Base-by-base conservation (phyloP, 768 basidiomycete genomes). In the Gelatoporia subvermispora region DNA sequence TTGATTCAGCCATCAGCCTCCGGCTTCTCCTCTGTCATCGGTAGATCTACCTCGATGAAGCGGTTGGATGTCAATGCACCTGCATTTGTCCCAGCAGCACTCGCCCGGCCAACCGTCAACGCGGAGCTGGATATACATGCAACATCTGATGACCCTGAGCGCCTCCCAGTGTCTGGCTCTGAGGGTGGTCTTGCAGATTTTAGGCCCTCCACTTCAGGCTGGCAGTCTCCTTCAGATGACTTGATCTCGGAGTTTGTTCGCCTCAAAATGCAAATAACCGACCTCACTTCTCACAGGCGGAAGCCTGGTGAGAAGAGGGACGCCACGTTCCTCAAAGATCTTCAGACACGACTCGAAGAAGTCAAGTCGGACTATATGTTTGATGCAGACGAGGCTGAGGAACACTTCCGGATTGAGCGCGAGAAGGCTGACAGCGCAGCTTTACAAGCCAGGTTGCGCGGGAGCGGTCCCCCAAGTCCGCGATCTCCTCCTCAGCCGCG, bases 331-430 rank as follows among this genome's bases (percentile, higher is more conserved):
- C 55, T 71, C 11, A 66, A 64, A 47, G 60, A 68, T 22, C 61
- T 87, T 34, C 74, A 71, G 9, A 58, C 67, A 41, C 77, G 70
- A 35, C 63, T 88, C 35, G 61, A 68, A 38, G 64, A 59, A 20
- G 60, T 81, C 21, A 75, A 76, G 58, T 67, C 69, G 20, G 72
- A 84, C 61, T 88, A 88, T 55, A 77, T 89, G 48, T 92, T 93
- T 59, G 74, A 87, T 48, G 73, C 79, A 56, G 70, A 68, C 47
- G 83, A 86, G 51, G 88, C 87, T 1, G 74, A 85, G 56, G 70
- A 65, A 4, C 61, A 72, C 20, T 88, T 83, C 64, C 70, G 64
- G 23, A 64, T 67, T 16, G 78, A 83, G 59, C 76, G 78, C 23
- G 66, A 76, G 37, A 78, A 77, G 54, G 69, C 66, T 18, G 74